phyloP scores from a whole-genome alignment of 108 stramenopile genomes.

The Cyclotella baltica region DNA sequence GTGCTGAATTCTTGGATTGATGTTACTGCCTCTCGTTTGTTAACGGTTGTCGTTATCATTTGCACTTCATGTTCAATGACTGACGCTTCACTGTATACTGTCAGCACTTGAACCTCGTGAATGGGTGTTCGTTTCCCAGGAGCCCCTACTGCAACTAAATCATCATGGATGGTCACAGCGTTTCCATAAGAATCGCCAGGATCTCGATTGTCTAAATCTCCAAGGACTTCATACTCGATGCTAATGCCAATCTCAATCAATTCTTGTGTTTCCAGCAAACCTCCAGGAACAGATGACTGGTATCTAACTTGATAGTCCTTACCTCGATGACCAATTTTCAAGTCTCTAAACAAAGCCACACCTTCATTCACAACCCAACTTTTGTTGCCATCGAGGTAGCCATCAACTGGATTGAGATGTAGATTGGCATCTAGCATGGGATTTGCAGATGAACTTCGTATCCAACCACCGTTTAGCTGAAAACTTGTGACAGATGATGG shows the following conservation, averaged over 20 bases:
- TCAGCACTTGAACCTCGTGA: conserved; percentile 66
- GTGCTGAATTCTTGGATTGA: conserved; percentile 63
- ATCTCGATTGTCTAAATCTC: conserved; percentile 52
- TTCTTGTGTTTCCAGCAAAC: conserved; percentile 20
- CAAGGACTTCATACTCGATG: conserved; percentile 65
- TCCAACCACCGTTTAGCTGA: conserved; percentile 48
- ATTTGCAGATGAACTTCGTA: conserved; percentile 37
- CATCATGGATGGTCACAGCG: conserved; percentile 33
- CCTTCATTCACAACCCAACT: conserved; percentile 48
- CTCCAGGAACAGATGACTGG: conserved; percentile 18
- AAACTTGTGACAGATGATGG: conserved; percentile 36
- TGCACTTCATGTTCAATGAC: conserved; percentile 47
- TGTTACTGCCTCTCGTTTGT: conserved; percentile 38
- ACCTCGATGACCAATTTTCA: conserved; percentile 66
- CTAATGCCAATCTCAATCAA: conserved; percentile 36
- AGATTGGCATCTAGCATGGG: conserved; percentile 69
- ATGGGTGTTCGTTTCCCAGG: conserved; percentile 57
- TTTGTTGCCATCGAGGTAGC: conserved; percentile 52
- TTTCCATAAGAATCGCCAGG: conserved; percentile 48
- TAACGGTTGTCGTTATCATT: conserved; percentile 53
- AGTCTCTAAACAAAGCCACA: conserved; percentile 55
- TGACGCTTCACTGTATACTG: conserved; percentile 46
- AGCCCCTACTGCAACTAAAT: conserved; percentile 54
- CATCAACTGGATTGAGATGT: conserved; percentile 67
- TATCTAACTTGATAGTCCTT: conserved; percentile 69